Evolutionary conservation across 306 rosid genomes (phyloP).

Genomic region (Ochetophila trinervis): DNA sequence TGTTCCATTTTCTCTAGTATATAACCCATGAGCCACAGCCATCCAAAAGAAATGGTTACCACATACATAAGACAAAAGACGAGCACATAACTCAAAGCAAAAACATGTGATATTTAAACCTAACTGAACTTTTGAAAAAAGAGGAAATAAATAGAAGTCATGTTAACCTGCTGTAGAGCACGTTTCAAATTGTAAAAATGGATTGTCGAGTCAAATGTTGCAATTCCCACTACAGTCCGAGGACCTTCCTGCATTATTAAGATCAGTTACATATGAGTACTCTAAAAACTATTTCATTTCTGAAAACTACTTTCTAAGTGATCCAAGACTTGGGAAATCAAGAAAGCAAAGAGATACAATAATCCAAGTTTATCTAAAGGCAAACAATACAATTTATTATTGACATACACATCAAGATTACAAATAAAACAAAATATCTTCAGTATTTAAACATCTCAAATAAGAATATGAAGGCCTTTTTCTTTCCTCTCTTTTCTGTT

Average conservation of each 20-base stretch:
- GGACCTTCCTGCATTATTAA: conserved; percentile 79
- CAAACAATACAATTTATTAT: neutral
- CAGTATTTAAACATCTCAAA: neutral
- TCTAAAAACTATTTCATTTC: neutral
- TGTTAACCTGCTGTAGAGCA: conserved; percentile 82
- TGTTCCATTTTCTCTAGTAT: too few relatives aligned
- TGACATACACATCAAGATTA: neutral
- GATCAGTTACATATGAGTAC: conserved; percentile 9
- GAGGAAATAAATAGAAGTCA: conserved; percentile 5
- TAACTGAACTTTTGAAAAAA: neutral
- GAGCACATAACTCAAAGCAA: neutral
- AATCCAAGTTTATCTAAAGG: neutral
- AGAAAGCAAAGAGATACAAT: neutral
- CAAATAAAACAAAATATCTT: neutral
- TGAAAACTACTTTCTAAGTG: neutral
- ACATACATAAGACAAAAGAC: too few relatives aligned
- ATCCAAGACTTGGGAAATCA: neutral
- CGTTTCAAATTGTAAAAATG: conserved; percentile 96
- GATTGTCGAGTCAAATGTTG: conserved; percentile 93
- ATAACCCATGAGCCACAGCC: too few relatives aligned
- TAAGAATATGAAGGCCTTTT: too few relatives aligned
- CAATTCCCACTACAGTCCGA: conserved; percentile 80
- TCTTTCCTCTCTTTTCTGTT: too few relatives aligned
- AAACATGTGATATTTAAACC: neutral
- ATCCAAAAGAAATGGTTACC: too few relatives aligned